phyloP scores from a whole-genome alignment of 2,329 filamentous ascomycete species.

The Calonectria fujianensis region DNA sequence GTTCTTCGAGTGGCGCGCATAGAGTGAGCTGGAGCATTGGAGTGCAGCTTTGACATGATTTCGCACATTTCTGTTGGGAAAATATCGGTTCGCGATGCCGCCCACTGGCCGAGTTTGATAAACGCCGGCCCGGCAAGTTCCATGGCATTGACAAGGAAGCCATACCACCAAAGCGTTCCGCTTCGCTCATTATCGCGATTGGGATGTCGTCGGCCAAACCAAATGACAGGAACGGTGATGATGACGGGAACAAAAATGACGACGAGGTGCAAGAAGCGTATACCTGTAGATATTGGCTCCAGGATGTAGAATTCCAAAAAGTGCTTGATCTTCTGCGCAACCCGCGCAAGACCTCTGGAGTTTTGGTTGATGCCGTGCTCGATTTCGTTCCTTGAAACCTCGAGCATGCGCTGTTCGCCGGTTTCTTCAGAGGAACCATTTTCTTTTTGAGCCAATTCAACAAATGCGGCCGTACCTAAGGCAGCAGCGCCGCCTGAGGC shows the following conservation, averaged over 20 bases:
- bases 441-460: constrained; percentile 74
- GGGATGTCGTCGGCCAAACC: constrained; percentile 80
- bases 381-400: constrained; percentile 86
- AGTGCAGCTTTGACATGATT: constrained; percentile 96
- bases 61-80: constrained; percentile 95
- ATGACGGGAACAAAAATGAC: constrained; percentile 95
- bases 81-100: constrained; percentile 95
- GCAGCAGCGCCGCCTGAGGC: constrained; percentile 64
- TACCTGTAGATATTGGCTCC: constrained; percentile 90
- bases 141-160: constrained; percentile 90
- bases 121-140: constrained; percentile 95
- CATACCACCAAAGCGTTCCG: constrained; percentile 96
- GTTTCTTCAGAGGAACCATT: constrained; percentile 75
- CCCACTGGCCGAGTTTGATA: constrained; percentile 99
- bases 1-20: constrained; percentile 86
- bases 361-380: constrained; percentile 79
- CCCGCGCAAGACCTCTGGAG: constrained; percentile 74
- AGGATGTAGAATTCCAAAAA: constrained; percentile 83
- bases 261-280: constrained; percentile 91
- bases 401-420: constrained; percentile 89
- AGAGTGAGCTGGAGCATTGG: constrained; percentile 94
- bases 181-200: constrained; percentile 83
- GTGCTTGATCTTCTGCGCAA: constrained; percentile 77
- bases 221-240: constrained; percentile 84
- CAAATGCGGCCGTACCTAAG: constrained; percentile 74